Base-by-base conservation (phyloP, 495 filamentous ascomycete genomes). In the Daldinia decipiens region DNA sequence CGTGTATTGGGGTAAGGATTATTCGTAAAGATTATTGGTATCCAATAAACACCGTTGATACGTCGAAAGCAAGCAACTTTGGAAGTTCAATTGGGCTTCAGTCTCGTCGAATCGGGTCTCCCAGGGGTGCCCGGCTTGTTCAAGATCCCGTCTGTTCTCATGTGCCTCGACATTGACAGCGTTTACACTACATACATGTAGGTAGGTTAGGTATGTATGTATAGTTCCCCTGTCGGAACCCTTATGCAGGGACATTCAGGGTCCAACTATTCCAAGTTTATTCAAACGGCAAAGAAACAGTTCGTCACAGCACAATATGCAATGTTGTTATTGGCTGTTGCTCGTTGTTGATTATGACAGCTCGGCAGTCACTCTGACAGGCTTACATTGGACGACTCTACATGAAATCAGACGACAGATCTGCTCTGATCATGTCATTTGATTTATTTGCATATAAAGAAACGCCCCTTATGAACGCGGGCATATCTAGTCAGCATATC, bases 381-480 rank as follows among this genome's bases (percentile, higher is more conserved):
- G 59, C 15, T 32, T 50, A 57, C 50, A 72, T 65, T 68, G 64
- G 61, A 69, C 56, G 53, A 70, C 31, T 53, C 59, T 66, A 26
- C 62, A 54, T 66, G 26, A 34, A 65, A 70, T 66, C 62, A 55
- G 65, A 69, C 60, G 65, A 70, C 57, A 62, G 66, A 58, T 67
- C 66, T 70, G 17, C 60, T 61, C 70, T 45, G 55, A 38, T 52
- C 59, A 57, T 72, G 59, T 52, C 70, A 68, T 59, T 69, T 65
- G 70, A 69, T 66, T 38, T 54, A 31, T 34, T 51, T 39, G n/a
- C 26, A 27, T 27, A 27, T 3, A 1, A 56, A 68, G 54, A 68
- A 55, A 67, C 51, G 43, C 12, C 15, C 53, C 69, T 58, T 72
- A 64, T 59, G 63, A 55, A 58, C 40, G 39, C 19, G 39, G 17